phyloP scores from a whole-genome alignment of 164 flowering plant species.

The Cinnamomum micranthum region DNA sequence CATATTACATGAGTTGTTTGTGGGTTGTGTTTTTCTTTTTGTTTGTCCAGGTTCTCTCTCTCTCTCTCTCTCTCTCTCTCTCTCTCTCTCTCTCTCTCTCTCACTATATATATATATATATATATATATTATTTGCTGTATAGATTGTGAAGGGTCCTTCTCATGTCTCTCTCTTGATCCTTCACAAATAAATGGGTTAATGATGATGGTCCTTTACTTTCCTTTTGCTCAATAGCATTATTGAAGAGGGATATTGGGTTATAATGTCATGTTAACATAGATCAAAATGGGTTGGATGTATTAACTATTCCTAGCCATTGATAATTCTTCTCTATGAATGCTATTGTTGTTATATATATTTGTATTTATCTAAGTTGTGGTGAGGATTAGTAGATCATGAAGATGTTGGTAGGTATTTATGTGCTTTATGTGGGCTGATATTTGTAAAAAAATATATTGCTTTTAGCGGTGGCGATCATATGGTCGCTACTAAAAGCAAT shows the following conservation, averaged over 20 bases:
- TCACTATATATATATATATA: no score
- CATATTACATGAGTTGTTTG: constrained; percentile 8
- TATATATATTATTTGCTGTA: constrained; percentile 23
- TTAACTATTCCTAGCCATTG: no score
- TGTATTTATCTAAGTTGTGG: not conserved
- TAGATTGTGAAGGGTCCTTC: constrained; percentile 16
- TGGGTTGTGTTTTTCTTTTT: constrained; percentile 8
- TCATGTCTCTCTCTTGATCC: constrained; percentile 8
- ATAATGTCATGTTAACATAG: no score
- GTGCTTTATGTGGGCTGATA: not conserved
- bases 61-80: not conserved
- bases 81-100: not conserved
- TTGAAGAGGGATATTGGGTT: no score
- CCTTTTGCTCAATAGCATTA: no score
- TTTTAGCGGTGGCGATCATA: no score
- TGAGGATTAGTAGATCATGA: not conserved
- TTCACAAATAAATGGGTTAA: constrained; percentile 23
- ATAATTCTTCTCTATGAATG: not conserved
- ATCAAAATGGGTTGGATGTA: no score
- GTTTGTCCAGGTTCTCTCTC: not conserved
- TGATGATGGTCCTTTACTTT: constrained; percentile 1
- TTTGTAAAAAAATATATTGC: no score
- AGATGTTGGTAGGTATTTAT: not conserved
- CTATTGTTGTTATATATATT: no score
- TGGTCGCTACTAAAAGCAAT: no score